Base-by-base conservation (phyloP, 345 rosid species). In the Moricandia arvensis region DNA sequence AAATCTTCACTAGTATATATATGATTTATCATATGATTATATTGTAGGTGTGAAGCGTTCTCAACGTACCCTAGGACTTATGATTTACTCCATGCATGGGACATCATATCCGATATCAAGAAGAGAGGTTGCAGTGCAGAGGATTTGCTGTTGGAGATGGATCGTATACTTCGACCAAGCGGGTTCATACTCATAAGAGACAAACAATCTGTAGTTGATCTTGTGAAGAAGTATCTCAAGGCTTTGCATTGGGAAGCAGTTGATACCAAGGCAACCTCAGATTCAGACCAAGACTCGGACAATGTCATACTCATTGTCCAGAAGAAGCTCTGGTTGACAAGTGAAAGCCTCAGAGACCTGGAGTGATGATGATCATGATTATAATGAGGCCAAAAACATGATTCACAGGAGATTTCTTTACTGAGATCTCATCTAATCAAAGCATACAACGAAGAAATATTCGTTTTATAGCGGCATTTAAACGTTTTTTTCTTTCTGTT, bases 161-260 rank as follows among this genome's bases (percentile, higher is more conserved):
- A 93, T 49, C 97, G 98, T 45, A 86, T 93, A 6, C 93, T 93
- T 65, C 84, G 98, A 29, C 98, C 98, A 2, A 91, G 81, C 12
- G 98, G 98, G 35, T 91, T 91, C 67, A 26, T 86, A 57, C 86
- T 94, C 71, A 72, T 94, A 71, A 80, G 87, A 45, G 97, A 94
- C 85, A 90, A 88, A 72, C 93, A 81, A 71, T 43, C 83, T 0
- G 90, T 87, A 62, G 81, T 90, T 13, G 96, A 87, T 58, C 89
- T 82, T 30, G 63, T 91, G 63, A 90, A 85, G 90, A 90, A 84
- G 81, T 86, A 88, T 74, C 65, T 90, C 30, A 57, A 68, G 55
- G 97, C 95, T 29, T 70, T 94, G 76, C 97, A 90, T 72, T 94
- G 97, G 98, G 97, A 94, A 79, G 86, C 82, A 7, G 89, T 91